Evolutionary conservation across 1,139 yeast species (phyloP).

Genomic region (Cylindricascospora bacillispora): DNA sequence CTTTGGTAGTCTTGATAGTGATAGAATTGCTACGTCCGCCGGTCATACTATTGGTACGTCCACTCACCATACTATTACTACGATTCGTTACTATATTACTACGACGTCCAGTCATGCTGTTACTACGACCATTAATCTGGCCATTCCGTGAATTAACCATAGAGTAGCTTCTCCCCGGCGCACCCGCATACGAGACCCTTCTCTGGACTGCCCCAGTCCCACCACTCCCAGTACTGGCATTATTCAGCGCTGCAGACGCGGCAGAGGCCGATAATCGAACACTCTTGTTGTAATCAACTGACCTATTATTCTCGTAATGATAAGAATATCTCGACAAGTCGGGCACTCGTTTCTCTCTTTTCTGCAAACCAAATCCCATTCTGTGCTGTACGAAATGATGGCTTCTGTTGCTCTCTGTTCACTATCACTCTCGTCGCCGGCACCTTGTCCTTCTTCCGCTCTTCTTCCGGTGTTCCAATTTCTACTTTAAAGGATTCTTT

Average conservation of each 20-base stretch:
- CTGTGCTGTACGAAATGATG: background rate
- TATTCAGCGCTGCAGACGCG: constrained; percentile 18
- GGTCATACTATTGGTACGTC: constrained; percentile 1
- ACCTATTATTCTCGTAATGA: constrained; percentile 16
- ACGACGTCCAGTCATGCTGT: constrained; percentile 1
- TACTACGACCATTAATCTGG: background rate
- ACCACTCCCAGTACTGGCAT: constrained; percentile 3
- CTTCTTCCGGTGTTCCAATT: background rate
- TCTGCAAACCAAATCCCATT: constrained; percentile 19
- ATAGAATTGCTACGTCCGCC: constrained; percentile 20
- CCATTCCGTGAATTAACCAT: constrained; percentile 1
- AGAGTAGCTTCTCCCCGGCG: constrained; percentile 2
- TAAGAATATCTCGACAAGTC: constrained; percentile 26
- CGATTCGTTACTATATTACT: constrained; percentile 2
- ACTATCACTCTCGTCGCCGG: background rate
- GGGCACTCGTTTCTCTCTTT: constrained; percentile 21
- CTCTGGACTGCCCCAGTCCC: too few species aligned
- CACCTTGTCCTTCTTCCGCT: background rate
- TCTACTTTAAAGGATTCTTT: too few species aligned
- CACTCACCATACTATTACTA: constrained; percentile 1
- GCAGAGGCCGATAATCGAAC: constrained; percentile 20
- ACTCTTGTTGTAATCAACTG: constrained; percentile 15
- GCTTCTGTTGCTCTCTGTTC: background rate
- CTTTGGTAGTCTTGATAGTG: constrained; percentile 22
- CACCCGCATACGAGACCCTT: too few species aligned